phyloP scores from a whole-genome alignment of 2,329 filamentous ascomycete species.

The Colletotrichum chlorophyti region DNA sequence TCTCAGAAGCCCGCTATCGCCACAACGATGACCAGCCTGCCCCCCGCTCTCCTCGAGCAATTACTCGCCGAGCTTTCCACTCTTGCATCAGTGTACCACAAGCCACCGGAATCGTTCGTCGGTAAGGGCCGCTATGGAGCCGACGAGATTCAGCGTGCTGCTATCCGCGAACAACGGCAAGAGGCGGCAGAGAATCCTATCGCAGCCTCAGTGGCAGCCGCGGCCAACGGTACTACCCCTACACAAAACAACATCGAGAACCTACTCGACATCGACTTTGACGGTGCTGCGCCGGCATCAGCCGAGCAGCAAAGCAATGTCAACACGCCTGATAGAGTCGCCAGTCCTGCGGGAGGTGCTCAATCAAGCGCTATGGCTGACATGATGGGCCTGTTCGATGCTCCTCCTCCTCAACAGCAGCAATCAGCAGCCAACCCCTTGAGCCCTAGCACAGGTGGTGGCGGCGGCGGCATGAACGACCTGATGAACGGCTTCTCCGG shows the following conservation, averaged over 20 bases:
- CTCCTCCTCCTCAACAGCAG: slow-evolving; percentile 60
- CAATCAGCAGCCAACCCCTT: slow-evolving; percentile 39
- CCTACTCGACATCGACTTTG: slow-evolving; percentile 93
- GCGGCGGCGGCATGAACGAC: slow-evolving; percentile 76
- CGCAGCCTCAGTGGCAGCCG: slow-evolving; percentile 79
- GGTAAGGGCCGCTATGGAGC: slow-evolving; percentile 94
- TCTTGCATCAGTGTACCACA: slow-evolving; percentile 97
- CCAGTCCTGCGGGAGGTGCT: slow-evolving; percentile 61
- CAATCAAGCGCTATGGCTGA: slow-evolving; percentile 61
- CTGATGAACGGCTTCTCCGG: slow-evolving; percentile 88
- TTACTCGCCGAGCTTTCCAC: slow-evolving; percentile 93
- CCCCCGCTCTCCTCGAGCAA: slow-evolving; percentile 82
- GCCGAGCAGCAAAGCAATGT: slow-evolving; percentile 64
- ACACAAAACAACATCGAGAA: slow-evolving; percentile 88
- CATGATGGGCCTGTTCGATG: slow-evolving; percentile 75
- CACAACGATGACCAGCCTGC: slow-evolving; percentile 90
- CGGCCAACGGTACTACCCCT: slow-evolving; percentile 58
- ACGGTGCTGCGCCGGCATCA: slow-evolving; percentile 90
- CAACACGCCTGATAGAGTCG: slow-evolving; percentile 73
- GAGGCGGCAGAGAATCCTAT: slow-evolving; percentile 94
- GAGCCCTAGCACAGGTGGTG: slow-evolving; percentile 31
- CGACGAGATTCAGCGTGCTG: slow-evolving; percentile 91
- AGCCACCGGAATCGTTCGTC: slow-evolving; percentile 96
- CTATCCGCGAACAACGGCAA: slow-evolving; percentile 94
- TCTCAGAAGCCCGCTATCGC: slow-evolving; percentile 94